Percentiles rank a stretch among this genome's conserved stretches.
Conservation (phyloP, 495 filamentous ascomycete species). For the Tricharina praecox region DNA sequence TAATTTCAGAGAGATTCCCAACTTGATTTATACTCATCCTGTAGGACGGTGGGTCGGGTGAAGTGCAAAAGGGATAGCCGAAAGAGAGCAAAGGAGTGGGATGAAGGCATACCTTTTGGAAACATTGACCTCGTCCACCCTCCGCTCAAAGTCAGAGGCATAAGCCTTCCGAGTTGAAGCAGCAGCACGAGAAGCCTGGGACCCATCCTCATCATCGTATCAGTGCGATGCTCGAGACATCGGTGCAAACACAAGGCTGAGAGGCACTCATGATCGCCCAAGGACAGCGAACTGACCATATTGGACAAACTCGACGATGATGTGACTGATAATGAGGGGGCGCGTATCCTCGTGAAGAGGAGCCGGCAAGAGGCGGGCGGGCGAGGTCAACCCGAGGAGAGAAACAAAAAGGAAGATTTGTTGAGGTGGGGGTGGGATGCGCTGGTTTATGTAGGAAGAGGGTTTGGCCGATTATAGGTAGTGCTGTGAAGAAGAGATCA, state of each 20-base stretch:
- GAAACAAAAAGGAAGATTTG: neutral
- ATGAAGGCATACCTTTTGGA: constrained; percentile 56
- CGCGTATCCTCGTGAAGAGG: neutral
- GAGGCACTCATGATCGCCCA: neutral
- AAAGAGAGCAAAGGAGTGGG: constrained; percentile 7
- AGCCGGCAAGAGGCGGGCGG: neutral
- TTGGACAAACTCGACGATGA: neutral
- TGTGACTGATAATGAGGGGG: too few species aligned
- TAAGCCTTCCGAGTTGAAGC: constrained; percentile 16
- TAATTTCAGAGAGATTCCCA: constrained; percentile 99
- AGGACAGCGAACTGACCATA: neutral
- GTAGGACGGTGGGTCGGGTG: constrained; percentile 21
- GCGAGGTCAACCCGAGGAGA: neutral
- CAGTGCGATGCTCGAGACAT: neutral
- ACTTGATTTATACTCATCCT: constrained; percentile 83
- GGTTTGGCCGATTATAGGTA: neutral
- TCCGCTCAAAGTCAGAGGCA: constrained; percentile 47
- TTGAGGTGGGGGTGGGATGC: neutral
- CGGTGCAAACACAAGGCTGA: neutral
- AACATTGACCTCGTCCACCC: constrained; percentile 68
- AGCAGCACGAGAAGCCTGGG: constrained; percentile 8
- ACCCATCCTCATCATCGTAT: too few species aligned
- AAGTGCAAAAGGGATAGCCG: constrained; percentile 1
- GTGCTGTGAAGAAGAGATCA: neutral
- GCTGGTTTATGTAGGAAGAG: neutral